These are phyloP conservation scores for Phtheirospermum japonicum DNA, from an alignment of 257 asterid genomes.

Conservation along the genomic window DNA sequence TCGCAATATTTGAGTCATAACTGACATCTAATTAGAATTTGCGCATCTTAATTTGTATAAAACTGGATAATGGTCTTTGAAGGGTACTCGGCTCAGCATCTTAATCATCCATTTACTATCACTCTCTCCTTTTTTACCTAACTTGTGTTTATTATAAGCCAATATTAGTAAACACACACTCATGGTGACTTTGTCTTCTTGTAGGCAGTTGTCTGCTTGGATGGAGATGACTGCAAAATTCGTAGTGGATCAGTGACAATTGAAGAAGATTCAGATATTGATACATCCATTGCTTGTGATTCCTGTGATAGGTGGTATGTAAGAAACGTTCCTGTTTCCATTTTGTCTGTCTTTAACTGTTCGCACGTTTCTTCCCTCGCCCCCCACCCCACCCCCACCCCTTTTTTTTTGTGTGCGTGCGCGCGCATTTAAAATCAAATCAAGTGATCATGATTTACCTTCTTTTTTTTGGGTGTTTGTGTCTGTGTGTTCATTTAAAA, in stretches of 20 bases:
- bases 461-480: not conserved
- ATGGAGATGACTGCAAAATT: slow-evolving; percentile 89
- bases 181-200: slow-evolving; percentile 41
- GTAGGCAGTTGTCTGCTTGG: slow-evolving; percentile 98
- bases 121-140: not conserved
- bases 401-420: too few species aligned
- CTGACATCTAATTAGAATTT: slow-evolving; percentile 1
- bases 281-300: slow-evolving; percentile 98
- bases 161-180: slow-evolving; percentile 33
- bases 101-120: slow-evolving; percentile 7
- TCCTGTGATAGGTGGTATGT: slow-evolving; percentile 88
- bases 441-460: too few species aligned
- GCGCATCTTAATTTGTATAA: slow-evolving; percentile 18
- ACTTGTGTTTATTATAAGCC: slow-evolving; percentile 11
- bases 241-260: slow-evolving; percentile 60
- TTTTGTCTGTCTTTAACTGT: not conserved
- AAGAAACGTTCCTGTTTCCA: not conserved
- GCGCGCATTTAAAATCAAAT: too few species aligned
- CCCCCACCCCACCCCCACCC: too few species aligned
- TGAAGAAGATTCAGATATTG: slow-evolving; percentile 76
- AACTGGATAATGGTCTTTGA: slow-evolving; percentile 20
- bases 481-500: not conserved
- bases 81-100: slow-evolving; percentile 14
- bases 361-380: not conserved
- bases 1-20: slow-evolving; percentile 19